Base-by-base conservation (phyloP, 2,329 filamentous ascomycete species). In the Pseudogymnoascus verrucosus region DNA sequence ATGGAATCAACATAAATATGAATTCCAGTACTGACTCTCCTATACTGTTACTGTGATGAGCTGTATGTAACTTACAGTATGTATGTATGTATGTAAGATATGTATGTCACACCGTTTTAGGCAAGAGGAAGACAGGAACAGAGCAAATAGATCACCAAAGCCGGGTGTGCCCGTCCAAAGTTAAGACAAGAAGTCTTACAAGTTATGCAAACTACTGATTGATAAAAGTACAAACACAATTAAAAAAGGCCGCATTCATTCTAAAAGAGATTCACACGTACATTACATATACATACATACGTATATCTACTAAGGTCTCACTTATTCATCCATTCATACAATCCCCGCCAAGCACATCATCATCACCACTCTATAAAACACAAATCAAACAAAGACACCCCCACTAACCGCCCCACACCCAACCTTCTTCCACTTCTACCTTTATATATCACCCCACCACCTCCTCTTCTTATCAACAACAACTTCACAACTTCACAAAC, bases 401-500 rank as follows among this genome's bases (percentile, higher is more conserved):
- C 47, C 47, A 54, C 47, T 19, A 54, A 19, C 47, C 26, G 47
- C 47, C 47, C 47, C 47, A 54, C 47, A 54, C 47, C 26, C 47
- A 11, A 54, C 26, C 47, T 31, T 54, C 26, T 19, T 12, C n/a
- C 23, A 6, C 26, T 31, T 31, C 16, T 4, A 54, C 26, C 26
- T 31, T 31, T 54, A 54, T 11, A 54, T 37, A 47, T 42, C 7
- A 37, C 21, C 62, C 59, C 42, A 57, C 40, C 63, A 47, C 47
- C 34, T 31, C 37, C 21, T 44, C 60, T 12, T 44, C n/a, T 26
- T 37, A 31, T 54, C 5, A 42, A 63, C 61, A 63, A 31, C 21
- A 37, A 26, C n/a, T n/a, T n/a, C n/a, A n/a, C 21, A 44, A 69
- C 61, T 28, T 60, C 71, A 66, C 63, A 66, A 60, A 60, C 65